These are phyloP conservation scores for Phytophthora citrophthora DNA, from an alignment of 352 stramenopile genomes.

Conservation along the genomic window DNA sequence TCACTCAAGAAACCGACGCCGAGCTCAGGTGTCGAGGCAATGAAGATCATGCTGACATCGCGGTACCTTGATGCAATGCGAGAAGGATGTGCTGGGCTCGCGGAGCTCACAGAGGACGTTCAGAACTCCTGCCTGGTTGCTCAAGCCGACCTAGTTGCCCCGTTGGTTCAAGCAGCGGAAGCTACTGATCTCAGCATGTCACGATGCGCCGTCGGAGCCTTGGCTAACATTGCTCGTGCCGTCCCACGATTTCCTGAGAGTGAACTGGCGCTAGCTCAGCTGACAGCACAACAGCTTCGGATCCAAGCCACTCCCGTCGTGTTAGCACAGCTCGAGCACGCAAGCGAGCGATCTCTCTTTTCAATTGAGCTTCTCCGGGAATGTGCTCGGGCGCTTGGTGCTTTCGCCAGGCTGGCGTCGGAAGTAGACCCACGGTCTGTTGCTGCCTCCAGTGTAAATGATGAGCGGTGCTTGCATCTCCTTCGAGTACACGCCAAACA, in stretches of 20 bases:
- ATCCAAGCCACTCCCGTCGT: slow-evolving; percentile 54
- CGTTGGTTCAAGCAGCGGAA: slow-evolving; percentile 52
- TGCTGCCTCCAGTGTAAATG: slow-evolving; percentile 24
- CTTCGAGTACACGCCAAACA: slow-evolving; percentile 65
- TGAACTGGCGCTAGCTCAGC: slow-evolving; percentile 44
- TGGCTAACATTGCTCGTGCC: slow-evolving; percentile 72
- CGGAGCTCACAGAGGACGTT: slow-evolving; percentile 70
- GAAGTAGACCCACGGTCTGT: slow-evolving; percentile 27
- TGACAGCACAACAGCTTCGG: slow-evolving; percentile 47
- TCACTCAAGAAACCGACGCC: slow-evolving; percentile 52
- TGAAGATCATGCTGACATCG: slow-evolving; percentile 89
- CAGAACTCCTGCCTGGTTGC: slow-evolving; percentile 70
- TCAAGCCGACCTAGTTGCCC: slow-evolving; percentile 56
- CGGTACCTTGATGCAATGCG: slow-evolving; percentile 73
- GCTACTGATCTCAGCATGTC: slow-evolving; percentile 71
- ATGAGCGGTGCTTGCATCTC: slow-evolving; percentile 40
- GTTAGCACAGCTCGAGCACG: slow-evolving; percentile 52
- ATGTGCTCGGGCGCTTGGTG: slow-evolving; percentile 62
- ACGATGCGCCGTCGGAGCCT: slow-evolving; percentile 65
- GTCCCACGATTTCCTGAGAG: slow-evolving; percentile 53
- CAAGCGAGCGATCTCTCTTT: slow-evolving; percentile 54
- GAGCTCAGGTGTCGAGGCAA: slow-evolving; percentile 75
- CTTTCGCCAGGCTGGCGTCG: slow-evolving; percentile 57
- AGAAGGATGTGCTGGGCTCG: slow-evolving; percentile 76
- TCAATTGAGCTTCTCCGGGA: slow-evolving; percentile 79